Conservation (phyloP, 495 filamentous ascomycete species). For the Aspergillus steynii region DNA sequence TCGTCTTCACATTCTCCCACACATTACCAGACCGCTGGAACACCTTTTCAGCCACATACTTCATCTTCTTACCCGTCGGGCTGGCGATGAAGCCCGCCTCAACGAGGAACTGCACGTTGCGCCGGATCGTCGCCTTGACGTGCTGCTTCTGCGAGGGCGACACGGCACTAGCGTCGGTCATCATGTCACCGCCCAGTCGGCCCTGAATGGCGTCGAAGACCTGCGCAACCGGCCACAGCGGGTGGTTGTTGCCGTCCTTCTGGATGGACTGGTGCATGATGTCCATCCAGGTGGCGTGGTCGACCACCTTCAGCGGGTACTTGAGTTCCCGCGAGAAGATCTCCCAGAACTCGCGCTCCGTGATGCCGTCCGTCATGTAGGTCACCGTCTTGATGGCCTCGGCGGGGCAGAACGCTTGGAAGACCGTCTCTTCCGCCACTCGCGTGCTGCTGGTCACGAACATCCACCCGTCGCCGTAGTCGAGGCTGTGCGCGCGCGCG, state of each 20-base stretch:
- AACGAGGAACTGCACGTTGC: constrained; percentile 26
- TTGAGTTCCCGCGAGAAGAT: constrained; percentile 20
- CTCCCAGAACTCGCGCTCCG: constrained; percentile 25
- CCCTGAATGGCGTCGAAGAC: constrained; percentile 25
- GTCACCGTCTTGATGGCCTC: constrained; percentile 12
- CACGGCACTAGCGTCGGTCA: constrained; percentile 14
- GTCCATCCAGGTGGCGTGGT: constrained; percentile 18
- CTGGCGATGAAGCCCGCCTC: constrained; percentile 26
- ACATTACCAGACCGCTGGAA: constrained; percentile 21
- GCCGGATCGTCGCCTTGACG: constrained; percentile 20
- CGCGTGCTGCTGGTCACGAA: constrained; percentile 25
- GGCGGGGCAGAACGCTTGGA: constrained; percentile 14
- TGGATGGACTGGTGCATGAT: constrained; percentile 21
- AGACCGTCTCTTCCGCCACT: constrained; percentile 22
- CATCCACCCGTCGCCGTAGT: constrained; percentile 22
- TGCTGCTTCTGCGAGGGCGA: constrained; percentile 14
- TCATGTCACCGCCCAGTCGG: constrained; percentile 19
- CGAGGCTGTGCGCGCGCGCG: constrained; percentile 22
- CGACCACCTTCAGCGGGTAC: constrained; percentile 18
- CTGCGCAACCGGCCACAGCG: constrained; percentile 32
- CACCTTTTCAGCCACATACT: constrained; percentile 21
- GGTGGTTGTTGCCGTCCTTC: constrained; percentile 19
- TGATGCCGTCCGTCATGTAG: constrained; percentile 26
- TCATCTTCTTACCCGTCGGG: constrained; percentile 19
- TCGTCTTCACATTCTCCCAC: constrained; percentile 21